Conservation (phyloP, 202 grass and related monocot genomes). For the Musa balbisiana region DNA sequence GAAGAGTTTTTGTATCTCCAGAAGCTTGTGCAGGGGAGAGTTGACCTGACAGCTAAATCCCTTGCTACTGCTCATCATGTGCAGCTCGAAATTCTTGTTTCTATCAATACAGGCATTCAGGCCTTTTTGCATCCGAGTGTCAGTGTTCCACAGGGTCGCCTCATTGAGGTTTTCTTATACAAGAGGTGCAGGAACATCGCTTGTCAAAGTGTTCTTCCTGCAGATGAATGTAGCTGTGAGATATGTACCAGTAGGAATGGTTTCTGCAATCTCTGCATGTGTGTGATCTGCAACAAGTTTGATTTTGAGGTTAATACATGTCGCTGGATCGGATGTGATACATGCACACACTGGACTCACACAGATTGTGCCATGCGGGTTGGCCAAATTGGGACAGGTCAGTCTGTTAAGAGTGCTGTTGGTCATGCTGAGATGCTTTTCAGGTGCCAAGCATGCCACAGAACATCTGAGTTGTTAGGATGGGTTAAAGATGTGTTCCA, state of each 20-base stretch:
- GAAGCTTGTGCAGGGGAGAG: constrained; percentile 56
- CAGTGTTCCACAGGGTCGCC: constrained; percentile 36
- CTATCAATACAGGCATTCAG: constrained; percentile 74
- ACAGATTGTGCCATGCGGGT: constrained; percentile 66
- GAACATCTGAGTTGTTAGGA: constrained; percentile 62
- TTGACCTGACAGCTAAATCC: constrained; percentile 36
- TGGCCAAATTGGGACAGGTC: constrained; percentile 39
- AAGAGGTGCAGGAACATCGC: constrained; percentile 80
- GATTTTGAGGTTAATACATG: constrained; percentile 90
- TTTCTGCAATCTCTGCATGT: constrained; percentile 92
- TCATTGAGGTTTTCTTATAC: constrained; percentile 65
- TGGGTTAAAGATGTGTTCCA: constrained; percentile 88
- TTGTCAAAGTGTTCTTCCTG: constrained; percentile 57
- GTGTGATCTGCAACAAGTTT: constrained; percentile 77
- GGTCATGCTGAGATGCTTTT: constrained; percentile 55
- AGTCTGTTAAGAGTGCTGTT: constrained; percentile 37
- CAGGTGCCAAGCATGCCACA: constrained; percentile 71
- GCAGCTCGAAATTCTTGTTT: constrained; percentile 71
- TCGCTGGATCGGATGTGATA: constrained; percentile 78
- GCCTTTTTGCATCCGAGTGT: constrained; percentile 75
- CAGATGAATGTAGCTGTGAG: constrained; percentile 55
- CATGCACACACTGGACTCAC: constrained; percentile 88
- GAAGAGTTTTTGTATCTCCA: constrained; percentile 73
- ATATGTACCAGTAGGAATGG: constrained; percentile 54
- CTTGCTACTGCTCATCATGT: constrained; percentile 53